Evolutionary conservation across 2,329 filamentous ascomycete genomes (phyloP).

Genomic region (Penicillium crustosum): DNA sequence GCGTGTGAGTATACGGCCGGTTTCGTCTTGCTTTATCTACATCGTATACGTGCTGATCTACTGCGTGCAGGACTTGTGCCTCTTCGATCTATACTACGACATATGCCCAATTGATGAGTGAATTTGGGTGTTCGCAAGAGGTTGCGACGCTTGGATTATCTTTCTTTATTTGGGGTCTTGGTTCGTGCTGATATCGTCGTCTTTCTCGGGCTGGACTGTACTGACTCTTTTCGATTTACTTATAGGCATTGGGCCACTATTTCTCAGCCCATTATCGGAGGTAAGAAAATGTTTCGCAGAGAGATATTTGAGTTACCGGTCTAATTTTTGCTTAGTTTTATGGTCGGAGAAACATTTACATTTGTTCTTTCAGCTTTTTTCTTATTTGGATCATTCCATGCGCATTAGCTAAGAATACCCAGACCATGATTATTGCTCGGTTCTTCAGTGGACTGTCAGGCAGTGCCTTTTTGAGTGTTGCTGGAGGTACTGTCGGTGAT

Average conservation of each 20-base stretch:
- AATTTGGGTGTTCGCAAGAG: conserved; percentile 69
- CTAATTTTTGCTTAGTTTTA: conserved; percentile 57
- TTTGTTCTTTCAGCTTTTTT: conserved; percentile 62
- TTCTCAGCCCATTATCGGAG: conserved; percentile 64
- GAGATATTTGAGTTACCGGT: too few species aligned
- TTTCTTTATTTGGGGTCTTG: conserved; percentile 77
- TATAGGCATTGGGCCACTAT: conserved; percentile 59
- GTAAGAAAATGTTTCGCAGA: too few species aligned
- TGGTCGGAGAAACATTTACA: conserved; percentile 77
- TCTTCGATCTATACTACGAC: conserved; percentile 88
- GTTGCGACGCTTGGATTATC: conserved; percentile 79
- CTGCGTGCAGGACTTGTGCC: conserved; percentile 65
- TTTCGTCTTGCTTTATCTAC: neutral
- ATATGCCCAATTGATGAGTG: conserved; percentile 71
- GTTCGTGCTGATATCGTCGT: conserved; percentile 25
- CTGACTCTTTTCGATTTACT: neutral
- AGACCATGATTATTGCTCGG: conserved; percentile 72
- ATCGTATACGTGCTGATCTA: neutral
- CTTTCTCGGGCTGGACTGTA: neutral
- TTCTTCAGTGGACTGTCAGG: conserved; percentile 61
- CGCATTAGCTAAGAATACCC: conserved; percentile 77
- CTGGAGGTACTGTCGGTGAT: conserved; percentile 83
- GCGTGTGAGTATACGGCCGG: conserved; percentile 65
- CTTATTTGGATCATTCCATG: conserved; percentile 75
- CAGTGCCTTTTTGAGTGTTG: conserved; percentile 63